These are phyloP conservation scores for Chytriomyces sp. DNA, from an alignment of 192 early-diverging fungal species.

Conservation along the genomic window DNA sequence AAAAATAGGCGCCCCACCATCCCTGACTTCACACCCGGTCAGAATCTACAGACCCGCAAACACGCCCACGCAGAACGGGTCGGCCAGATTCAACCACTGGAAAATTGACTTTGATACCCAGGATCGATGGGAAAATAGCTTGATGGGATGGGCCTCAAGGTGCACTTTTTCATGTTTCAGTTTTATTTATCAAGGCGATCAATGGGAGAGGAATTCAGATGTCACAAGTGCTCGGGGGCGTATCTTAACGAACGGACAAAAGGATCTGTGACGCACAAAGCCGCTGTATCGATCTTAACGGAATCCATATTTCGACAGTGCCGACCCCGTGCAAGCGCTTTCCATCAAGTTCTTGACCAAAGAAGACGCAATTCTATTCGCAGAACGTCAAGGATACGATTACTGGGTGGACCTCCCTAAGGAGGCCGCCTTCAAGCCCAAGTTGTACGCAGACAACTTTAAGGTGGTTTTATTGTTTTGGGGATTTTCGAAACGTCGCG, in stretches of 20 bases:
- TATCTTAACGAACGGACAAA: too few relatives aligned
- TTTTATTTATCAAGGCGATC: too few relatives aligned
- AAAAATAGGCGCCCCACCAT: slow-evolving; percentile 16
- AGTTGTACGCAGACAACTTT: slow-evolving; percentile 93
- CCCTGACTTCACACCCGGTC: slow-evolving; percentile 48
- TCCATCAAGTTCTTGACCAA: slow-evolving; percentile 81
- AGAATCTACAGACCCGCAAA: slow-evolving; percentile 85
- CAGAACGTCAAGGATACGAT: slow-evolving; percentile 92
- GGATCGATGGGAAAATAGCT: slow-evolving; percentile 88
- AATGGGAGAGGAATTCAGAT: too few relatives aligned
- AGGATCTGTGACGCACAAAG: too few relatives aligned
- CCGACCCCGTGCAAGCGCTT: slow-evolving; percentile 83
- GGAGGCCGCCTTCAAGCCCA: slow-evolving; percentile 74
- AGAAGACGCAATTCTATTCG: slow-evolving; percentile 91
- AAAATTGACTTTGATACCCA: slow-evolving; percentile 88
- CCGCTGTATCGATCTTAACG: too few relatives aligned
- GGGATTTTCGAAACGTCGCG: too few relatives aligned
- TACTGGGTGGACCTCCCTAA: slow-evolving; percentile 92
- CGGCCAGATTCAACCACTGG: slow-evolving; percentile 80
- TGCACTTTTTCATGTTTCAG: slow-evolving; percentile 30
- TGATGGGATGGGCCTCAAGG: slow-evolving; percentile 93
- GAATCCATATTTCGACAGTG: slow-evolving; percentile 45
- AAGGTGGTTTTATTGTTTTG: slow-evolving; percentile 43
- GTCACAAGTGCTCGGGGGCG: too few relatives aligned
- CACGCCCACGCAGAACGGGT: slow-evolving; percentile 86